phyloP scores from a whole-genome alignment of 2,329 filamentous ascomycete genomes.

The Xylariales sp. region DNA sequence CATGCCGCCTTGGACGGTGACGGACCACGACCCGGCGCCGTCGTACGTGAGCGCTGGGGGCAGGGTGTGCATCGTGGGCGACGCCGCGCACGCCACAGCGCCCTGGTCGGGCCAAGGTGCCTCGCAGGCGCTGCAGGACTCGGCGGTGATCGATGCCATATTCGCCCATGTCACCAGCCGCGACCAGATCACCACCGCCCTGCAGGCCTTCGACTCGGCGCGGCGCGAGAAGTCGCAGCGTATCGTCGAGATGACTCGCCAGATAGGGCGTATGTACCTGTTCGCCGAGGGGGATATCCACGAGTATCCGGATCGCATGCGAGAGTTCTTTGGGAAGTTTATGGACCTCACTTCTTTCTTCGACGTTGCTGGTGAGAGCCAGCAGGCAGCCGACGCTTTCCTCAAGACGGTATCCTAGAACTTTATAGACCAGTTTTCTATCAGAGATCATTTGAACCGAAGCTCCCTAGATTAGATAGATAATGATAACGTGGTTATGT shows the following conservation, averaged over 20 bases:
- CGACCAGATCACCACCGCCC: slow-evolving; percentile 14
- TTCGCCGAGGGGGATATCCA: slow-evolving; percentile 23
- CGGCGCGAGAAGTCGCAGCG: slow-evolving; percentile 24
- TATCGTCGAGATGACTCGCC: slow-evolving; percentile 23
- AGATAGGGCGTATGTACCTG: slow-evolving; percentile 22
- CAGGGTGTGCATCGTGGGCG: slow-evolving; percentile 24
- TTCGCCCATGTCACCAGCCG: slow-evolving; percentile 12
- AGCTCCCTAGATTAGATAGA: no score
- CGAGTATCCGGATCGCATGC: slow-evolving; percentile 22
- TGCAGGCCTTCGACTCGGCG: slow-evolving; percentile 21
- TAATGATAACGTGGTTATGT: no score
- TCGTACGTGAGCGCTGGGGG: slow-evolving; percentile 19
- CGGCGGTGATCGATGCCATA: slow-evolving; percentile 22
- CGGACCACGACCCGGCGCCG: slow-evolving; percentile 29
- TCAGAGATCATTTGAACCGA: no score
- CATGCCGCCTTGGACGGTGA: slow-evolving; percentile 24
- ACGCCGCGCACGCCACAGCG: slow-evolving; percentile 28
- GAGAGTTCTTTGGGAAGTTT: slow-evolving; percentile 19
- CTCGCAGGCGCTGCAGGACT: slow-evolving; percentile 32
- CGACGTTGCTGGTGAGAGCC: no score
- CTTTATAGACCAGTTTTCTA: no score
- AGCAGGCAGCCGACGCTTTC: no score
- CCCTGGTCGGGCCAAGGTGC: slow-evolving; percentile 31
- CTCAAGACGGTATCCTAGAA: no score
- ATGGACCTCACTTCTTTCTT: slow-evolving; percentile 25